Base-by-base conservation (phyloP, 106 monocot species). In the Allium cepa region DNA sequence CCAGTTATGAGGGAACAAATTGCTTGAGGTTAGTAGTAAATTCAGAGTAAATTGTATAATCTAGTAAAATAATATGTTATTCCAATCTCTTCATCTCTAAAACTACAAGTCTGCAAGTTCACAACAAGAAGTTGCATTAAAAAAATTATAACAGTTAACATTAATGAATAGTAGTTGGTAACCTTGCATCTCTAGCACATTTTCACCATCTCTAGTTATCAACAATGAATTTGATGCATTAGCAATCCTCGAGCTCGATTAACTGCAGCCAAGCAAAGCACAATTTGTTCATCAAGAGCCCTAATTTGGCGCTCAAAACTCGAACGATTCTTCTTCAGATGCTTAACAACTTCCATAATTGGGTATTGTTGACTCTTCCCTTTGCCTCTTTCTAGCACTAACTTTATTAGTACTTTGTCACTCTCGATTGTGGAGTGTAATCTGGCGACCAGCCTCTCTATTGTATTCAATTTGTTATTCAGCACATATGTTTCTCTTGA, bases 241-340 rank as follows among this genome's bases (percentile, higher is more conserved):
- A 94, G 82, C 47, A 87, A 69, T 17, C 57, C 69, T 59, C 90
- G 78, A 7, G 84, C 79, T 0, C 77, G 77, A 53, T 90, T 94
- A 47, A 94, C 75, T 2, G 87, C 72, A 15, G 79, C 75, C 49
- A 90, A 77, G 63, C 83, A 90, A 16, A 87, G 82, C 77, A 87
- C 90, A 67, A 90, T 69, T 36, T 94, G 90, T 63, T 90, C 81
- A 16, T 94, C 85, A 49, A 94, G 85, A 49, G 81, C 87, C 15
- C 10, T 66, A 0, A 94, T 80, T 81, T 90, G 90, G 53, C 65
- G 60, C 8, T 67, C 65, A 47, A 94, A 60, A 56, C 78, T 73
- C 9, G 49, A 62, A 45, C 77, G 72, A 63, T 68, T 90, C 72
- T 72, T 85, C 59, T 76, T 78, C 16, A 94, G 70, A 63, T 83